phyloP scores from a whole-genome alignment of 345 rosid genomes.

The Rhodomyrtus tomentosa region DNA sequence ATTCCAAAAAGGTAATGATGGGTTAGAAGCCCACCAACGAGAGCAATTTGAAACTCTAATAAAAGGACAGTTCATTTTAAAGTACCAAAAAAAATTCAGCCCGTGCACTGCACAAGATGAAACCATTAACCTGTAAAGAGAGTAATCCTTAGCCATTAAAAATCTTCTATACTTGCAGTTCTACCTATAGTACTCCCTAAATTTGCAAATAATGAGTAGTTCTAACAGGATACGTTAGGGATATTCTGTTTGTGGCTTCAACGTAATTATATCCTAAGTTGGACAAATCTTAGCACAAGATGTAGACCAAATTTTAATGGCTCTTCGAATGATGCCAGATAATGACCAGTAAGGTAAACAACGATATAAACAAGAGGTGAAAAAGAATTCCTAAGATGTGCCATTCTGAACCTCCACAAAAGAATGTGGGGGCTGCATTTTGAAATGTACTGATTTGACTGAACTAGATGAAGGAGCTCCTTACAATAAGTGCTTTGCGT shows the following conservation, averaged over 20 bases:
- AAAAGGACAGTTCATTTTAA: background rate
- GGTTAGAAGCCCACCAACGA: background rate
- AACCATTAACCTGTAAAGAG: background rate
- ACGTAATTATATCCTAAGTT: background rate
- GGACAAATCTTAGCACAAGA: background rate
- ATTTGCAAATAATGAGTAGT: background rate
- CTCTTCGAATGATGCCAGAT: background rate
- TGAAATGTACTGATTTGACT: background rate
- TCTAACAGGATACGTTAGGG: background rate
- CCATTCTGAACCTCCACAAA: background rate
- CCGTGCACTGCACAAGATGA: background rate
- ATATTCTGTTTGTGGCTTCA: background rate
- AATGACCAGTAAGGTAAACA: background rate
- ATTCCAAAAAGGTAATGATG: background rate
- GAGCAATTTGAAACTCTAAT: background rate
- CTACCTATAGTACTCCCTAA: background rate
- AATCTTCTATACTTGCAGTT: background rate
- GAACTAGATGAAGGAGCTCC: slow-evolving; percentile 11
- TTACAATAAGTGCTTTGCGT: slow-evolving; percentile 68
- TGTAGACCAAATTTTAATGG: background rate
- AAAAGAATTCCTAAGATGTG: background rate
- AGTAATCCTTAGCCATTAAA: background rate
- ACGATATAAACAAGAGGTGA: background rate
- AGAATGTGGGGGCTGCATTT: background rate
- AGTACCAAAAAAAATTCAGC: background rate